phyloP scores from a whole-genome alignment of 2,329 filamentous ascomycete species.

The Teratosphaeriaceae sp. region DNA sequence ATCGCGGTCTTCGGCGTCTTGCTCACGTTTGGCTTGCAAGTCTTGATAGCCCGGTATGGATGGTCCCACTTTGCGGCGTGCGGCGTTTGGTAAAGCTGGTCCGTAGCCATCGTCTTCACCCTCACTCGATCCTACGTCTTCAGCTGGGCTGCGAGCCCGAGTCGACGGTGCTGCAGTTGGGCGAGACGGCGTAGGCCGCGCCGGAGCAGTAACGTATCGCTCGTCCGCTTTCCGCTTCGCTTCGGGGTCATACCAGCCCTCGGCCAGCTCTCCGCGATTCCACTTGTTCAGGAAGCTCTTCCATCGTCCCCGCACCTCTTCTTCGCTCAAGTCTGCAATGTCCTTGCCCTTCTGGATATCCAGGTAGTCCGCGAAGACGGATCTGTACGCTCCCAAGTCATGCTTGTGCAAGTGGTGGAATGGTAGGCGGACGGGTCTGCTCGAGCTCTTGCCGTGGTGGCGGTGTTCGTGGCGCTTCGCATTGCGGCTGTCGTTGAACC shows the following conservation, averaged over 20 bases:
- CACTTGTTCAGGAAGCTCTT: constrained; percentile 89
- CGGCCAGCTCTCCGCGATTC: constrained; percentile 81
- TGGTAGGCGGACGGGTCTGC: constrained; percentile 13
- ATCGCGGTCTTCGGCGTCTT: constrained; percentile 45
- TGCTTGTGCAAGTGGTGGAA: constrained; percentile 54
- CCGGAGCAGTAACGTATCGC: constrained; percentile 10
- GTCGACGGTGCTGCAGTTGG: background rate
- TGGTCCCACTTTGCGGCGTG: constrained; percentile 39
- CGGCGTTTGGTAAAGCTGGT: constrained; percentile 41
- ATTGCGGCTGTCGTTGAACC: too few species aligned
- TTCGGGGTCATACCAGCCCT: constrained; percentile 88
- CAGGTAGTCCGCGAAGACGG: constrained; percentile 76
- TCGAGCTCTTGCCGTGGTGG: constrained; percentile 3
- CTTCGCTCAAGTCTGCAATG: constrained; percentile 61
- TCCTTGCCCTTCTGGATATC: constrained; percentile 77
- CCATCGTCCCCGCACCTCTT: constrained; percentile 78
- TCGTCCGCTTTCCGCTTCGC: constrained; percentile 52
- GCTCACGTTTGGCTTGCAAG: constrained; percentile 53
- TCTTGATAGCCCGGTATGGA: constrained; percentile 67
- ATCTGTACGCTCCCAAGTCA: constrained; percentile 59
- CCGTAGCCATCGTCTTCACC: constrained; percentile 54
- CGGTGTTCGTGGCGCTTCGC: too few species aligned
- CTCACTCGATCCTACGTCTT: constrained; percentile 16
- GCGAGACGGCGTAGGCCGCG: too few species aligned
- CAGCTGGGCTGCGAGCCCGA: background rate